Conservation (phyloP, 177 flowering plant genomes). For the Tripterygium wilfordii region DNA sequence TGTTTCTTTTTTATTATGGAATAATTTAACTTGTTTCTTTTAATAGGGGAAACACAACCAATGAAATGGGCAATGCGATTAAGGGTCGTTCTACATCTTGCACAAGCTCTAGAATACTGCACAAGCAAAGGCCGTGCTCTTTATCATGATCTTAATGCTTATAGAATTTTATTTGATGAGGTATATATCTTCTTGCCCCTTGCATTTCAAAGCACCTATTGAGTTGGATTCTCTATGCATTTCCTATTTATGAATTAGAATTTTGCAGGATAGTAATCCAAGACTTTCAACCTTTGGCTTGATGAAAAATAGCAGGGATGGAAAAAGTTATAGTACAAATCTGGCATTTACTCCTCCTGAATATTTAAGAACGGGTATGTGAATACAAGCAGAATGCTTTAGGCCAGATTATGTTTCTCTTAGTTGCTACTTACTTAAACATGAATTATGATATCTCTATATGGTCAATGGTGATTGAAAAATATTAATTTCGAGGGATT, state of each 20-base stretch:
- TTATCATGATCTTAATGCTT: slow-evolving; percentile 54
- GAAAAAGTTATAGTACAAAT: slow-evolving; percentile 52
- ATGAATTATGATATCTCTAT: too few relatives aligned
- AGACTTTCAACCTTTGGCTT: slow-evolving; percentile 57
- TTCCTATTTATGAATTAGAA: slow-evolving; percentile 4
- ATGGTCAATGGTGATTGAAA: too few relatives aligned
- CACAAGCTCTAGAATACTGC: slow-evolving; percentile 48
- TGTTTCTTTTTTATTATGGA: neutral
- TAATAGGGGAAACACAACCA: slow-evolving; percentile 53
- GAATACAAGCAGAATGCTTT: too few relatives aligned
- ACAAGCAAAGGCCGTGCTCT: slow-evolving; percentile 44
- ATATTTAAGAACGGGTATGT: slow-evolving; percentile 43
- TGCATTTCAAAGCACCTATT: neutral
- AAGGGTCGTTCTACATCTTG: slow-evolving; percentile 43
- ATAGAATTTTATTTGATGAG: slow-evolving; percentile 46
- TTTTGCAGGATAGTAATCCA: slow-evolving; percentile 47
- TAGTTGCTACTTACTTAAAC: too few relatives aligned
- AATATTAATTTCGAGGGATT: too few relatives aligned
- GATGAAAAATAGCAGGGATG: slow-evolving; percentile 58
- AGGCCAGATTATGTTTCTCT: too few relatives aligned
- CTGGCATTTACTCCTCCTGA: slow-evolving; percentile 60
- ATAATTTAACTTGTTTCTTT: slow-evolving; percentile 1
- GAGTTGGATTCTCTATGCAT: neutral
- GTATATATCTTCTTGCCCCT: slow-evolving; percentile 13
- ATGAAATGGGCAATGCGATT: slow-evolving; percentile 60